Evolutionary conservation across 2,329 filamentous ascomycete species (phyloP).

Genomic region (Neofusicoccum umdonicola): DNA sequence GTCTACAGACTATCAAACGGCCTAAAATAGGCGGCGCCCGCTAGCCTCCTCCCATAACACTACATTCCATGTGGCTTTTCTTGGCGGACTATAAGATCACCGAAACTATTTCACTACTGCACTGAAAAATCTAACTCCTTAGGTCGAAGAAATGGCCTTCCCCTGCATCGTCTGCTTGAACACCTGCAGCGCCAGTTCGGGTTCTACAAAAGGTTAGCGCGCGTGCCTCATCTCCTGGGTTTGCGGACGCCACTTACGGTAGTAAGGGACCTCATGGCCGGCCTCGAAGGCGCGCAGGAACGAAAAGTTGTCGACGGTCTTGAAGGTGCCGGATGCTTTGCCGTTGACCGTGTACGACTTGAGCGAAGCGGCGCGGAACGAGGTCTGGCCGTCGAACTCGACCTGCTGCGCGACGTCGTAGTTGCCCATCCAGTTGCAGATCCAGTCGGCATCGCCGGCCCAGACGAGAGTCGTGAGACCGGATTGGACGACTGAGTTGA

Average conservation of each 20-base stretch:
- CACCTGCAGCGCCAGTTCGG: slow-evolving; percentile 45
- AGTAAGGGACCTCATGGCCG: slow-evolving; percentile 42
- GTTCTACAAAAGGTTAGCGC: slow-evolving; percentile 29
- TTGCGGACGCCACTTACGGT: slow-evolving; percentile 23
- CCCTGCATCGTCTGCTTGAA: slow-evolving; percentile 48
- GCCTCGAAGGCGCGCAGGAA: slow-evolving; percentile 51
- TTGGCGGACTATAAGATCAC: too few species aligned
- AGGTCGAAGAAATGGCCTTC: slow-evolving; percentile 36
- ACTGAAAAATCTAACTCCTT: neutral
- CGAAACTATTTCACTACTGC: too few species aligned
- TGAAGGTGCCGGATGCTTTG: slow-evolving; percentile 49
- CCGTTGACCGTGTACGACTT: slow-evolving; percentile 51
- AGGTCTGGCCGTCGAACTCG: slow-evolving; percentile 39
- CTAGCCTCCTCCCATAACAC: too few species aligned
- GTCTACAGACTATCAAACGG: too few species aligned
- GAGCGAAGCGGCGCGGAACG: slow-evolving; percentile 41
- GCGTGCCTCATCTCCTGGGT: neutral
- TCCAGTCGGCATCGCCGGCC: slow-evolving; percentile 49
- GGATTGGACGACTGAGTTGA: slow-evolving; percentile 10
- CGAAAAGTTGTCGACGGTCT: slow-evolving; percentile 50
- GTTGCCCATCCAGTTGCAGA: slow-evolving; percentile 43
- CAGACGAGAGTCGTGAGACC: slow-evolving; percentile 10
- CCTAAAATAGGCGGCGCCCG: too few species aligned
- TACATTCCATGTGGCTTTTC: too few species aligned
- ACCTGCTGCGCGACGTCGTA: slow-evolving; percentile 46